A percentile compares a stretch with the other conserved stretches of the same genome.
phyloP scores from a whole-genome alignment of 257 asterid species.

The Salvia rosmarinus region DNA sequence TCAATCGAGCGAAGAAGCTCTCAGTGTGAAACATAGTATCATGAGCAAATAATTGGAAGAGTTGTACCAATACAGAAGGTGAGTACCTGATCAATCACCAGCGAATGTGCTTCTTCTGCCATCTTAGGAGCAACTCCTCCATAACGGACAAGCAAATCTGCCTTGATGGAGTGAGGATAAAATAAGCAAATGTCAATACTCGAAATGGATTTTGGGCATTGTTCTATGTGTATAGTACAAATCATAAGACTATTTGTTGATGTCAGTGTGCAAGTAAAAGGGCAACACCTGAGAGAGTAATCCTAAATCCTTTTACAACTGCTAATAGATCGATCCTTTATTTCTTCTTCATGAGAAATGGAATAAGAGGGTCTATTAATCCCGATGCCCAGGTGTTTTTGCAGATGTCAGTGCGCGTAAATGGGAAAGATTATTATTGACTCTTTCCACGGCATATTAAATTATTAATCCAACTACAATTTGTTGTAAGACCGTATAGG shows the following conservation, averaged over 20 bases:
- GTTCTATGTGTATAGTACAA: background rate
- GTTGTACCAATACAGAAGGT: slow-evolving; percentile 20
- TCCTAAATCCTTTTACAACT: no score
- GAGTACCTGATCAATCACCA: slow-evolving; percentile 86
- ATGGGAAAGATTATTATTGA: background rate
- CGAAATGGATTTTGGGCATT: background rate
- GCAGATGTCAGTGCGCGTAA: background rate
- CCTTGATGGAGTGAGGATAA: slow-evolving; percentile 54
- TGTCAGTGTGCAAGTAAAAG: no score
- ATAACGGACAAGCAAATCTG: slow-evolving; percentile 79
- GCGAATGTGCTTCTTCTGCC: slow-evolving; percentile 96
- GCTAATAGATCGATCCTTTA: no score
- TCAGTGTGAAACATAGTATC: slow-evolving; percentile 8
- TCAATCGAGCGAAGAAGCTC: background rate
- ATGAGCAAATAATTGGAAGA: slow-evolving; percentile 14
- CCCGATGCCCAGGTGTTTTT: background rate
- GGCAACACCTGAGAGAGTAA: no score
- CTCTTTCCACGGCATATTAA: background rate
- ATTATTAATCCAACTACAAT: background rate
- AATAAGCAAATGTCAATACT: slow-evolving; percentile 21
- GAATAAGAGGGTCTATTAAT: no score
- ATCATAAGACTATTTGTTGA: background rate
- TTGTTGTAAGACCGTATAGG: background rate
- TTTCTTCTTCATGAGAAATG: no score
- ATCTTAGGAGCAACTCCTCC: slow-evolving; percentile 99